Conservation (phyloP, 139 green algal genomes). For the Marvania coccoides region DNA sequence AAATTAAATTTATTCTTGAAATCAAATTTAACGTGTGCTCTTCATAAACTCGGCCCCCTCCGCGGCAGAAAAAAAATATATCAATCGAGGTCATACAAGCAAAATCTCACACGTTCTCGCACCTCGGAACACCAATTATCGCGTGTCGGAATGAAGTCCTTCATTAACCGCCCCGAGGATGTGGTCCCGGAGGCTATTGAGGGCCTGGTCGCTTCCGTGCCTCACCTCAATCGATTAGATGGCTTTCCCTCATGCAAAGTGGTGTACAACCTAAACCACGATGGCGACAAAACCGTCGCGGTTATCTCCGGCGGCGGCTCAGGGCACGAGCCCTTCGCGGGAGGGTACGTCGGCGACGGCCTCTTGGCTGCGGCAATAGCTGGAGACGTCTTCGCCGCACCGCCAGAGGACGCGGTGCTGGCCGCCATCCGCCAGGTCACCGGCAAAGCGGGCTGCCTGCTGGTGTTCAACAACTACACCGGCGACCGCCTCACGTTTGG, state of each 20-base stretch:
- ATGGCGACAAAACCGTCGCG: conserved; percentile 2
- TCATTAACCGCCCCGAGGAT: conserved; percentile 28
- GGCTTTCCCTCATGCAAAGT: conserved; percentile 50
- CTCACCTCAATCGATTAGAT: conserved; percentile 34
- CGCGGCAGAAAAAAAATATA: no score
- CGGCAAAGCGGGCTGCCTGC: conserved; percentile 46
- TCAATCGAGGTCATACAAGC: no score
- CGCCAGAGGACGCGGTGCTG: conserved; percentile 66
- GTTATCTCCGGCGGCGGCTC: conserved; percentile 51
- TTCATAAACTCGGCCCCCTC: no score
- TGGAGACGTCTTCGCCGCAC: conserved; percentile 83
- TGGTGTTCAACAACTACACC: conserved; percentile 90
- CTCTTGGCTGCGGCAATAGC: conserved; percentile 85
- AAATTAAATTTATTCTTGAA: no score
- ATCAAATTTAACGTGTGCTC: no score
- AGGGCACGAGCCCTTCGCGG: conserved; percentile 82
- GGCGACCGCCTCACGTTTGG: conserved; percentile 91
- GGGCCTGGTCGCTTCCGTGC: conserved; percentile 14
- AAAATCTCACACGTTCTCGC: no score
- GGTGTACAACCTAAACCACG: conserved; percentile 16
- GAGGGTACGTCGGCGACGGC: conserved; percentile 69
- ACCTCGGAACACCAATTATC: no score
- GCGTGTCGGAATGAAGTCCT: background rate
- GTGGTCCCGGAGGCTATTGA: conserved; percentile 41
- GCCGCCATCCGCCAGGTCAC: conserved; percentile 67